A percentile compares a stretch with the other conserved stretches of the same genome.
Conservation (phyloP, 768 basidiomycete species). For the Termitomyces sp. region DNA sequence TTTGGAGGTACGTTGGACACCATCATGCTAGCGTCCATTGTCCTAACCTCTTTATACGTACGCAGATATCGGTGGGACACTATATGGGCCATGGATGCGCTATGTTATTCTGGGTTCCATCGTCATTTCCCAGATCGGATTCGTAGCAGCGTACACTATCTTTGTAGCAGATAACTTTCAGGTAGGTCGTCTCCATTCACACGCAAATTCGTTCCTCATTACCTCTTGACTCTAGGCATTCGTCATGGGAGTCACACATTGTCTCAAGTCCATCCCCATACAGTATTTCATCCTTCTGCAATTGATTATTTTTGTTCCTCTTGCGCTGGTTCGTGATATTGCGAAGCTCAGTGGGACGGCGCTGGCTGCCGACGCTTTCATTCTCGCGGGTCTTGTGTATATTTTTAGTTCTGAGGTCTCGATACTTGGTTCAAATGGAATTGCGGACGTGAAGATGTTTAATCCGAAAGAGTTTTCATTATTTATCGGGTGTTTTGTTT, state of each 20-base stretch:
- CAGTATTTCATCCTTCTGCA: conserved; percentile 82
- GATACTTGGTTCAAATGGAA: conserved; percentile 59
- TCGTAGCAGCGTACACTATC: conserved; percentile 88
- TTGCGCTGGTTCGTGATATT: conserved; percentile 88
- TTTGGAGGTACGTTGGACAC: conserved; percentile 67
- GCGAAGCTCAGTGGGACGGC: conserved; percentile 91
- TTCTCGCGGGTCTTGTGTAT: conserved; percentile 81
- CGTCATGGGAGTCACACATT: conserved; percentile 74
- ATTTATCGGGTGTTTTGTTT: conserved; percentile 71
- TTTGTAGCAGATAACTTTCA: conserved; percentile 91
- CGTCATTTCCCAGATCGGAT: conserved; percentile 83
- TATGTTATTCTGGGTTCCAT: conserved; percentile 84
- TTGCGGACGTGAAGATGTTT: conserved; percentile 80
- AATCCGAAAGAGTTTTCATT: conserved; percentile 87
- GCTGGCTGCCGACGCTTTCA: conserved; percentile 91
- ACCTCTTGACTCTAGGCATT: conserved; percentile 54
- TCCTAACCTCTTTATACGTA: neutral
- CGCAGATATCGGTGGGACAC: conserved; percentile 83
- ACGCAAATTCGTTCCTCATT: neutral
- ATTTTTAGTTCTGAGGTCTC: conserved; percentile 83
- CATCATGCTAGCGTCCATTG: conserved; percentile 10
- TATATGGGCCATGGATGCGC: conserved; percentile 95
- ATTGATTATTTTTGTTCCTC: conserved; percentile 80
- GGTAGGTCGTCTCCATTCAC: conserved; percentile 20
- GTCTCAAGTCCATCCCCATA: conserved; percentile 58